These are phyloP conservation scores for Calonectria henricotiae DNA, from an alignment of 2,329 filamentous ascomycete genomes.

Conservation along the genomic window DNA sequence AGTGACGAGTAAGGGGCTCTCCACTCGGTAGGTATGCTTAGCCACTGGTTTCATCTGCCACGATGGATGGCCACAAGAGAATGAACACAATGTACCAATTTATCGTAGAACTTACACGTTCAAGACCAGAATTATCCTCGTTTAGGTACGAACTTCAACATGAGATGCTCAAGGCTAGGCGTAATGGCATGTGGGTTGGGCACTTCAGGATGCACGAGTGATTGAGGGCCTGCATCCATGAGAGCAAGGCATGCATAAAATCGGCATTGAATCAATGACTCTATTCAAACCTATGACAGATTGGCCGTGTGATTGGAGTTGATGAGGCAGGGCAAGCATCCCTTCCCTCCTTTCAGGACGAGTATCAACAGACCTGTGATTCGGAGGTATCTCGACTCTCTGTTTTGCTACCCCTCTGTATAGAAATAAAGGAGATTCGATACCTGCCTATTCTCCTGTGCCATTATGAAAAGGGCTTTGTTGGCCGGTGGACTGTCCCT, in stretches of 20 bases:
- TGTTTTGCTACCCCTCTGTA: background rate
- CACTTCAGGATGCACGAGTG: background rate
- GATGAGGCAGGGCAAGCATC: background rate
- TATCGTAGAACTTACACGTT: too few species aligned
- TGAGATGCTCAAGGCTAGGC: background rate
- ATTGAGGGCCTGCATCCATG: background rate
- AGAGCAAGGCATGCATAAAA: background rate
- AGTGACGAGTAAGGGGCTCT: slow-evolving; percentile 20
- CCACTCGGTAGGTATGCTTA: background rate
- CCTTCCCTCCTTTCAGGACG: background rate
- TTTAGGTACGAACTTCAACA: too few species aligned
- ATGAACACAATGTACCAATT: background rate
- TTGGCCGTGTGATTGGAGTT: too few species aligned
- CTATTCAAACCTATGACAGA: background rate
- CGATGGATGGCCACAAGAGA: too few species aligned
- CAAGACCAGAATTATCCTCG: background rate
- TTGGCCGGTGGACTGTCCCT: background rate
- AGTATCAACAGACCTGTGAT: background rate
- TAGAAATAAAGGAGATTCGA: background rate
- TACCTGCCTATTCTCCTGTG: background rate
- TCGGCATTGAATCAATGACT: background rate
- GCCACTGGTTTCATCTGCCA: background rate
- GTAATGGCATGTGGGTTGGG: background rate
- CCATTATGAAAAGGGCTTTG: too few species aligned
- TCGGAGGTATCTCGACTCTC: background rate